A percentile compares a stretch with the other conserved stretches of the same genome.
Evolutionary conservation across 768 basidiomycete species (phyloP).

Genomic region (Sarcodon sp.): DNA sequence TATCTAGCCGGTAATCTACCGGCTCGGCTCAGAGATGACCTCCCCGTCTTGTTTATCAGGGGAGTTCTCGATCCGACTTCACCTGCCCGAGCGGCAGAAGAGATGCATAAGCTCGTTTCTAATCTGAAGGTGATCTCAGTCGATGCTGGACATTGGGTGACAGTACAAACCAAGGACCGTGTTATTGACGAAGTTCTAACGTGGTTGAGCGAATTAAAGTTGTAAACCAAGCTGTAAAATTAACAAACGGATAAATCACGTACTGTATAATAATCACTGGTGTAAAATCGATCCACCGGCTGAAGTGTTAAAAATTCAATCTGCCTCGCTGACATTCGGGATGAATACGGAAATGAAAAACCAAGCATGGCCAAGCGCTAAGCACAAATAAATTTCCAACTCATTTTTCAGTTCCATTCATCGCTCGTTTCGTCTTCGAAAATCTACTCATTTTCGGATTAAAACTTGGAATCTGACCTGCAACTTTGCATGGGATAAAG

Average conservation of each 20-base stretch:
- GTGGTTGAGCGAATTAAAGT: conserved; percentile 1
- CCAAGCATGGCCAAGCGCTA: no score
- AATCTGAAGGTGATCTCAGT: conserved; percentile 36
- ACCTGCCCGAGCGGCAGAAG: conserved; percentile 24
- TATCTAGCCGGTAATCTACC: conserved; percentile 29
- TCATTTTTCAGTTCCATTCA: no score
- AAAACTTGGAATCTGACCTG: no score
- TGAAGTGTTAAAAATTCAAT: no score
- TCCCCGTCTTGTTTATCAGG: conserved; percentile 50
- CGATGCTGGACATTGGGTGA: conserved; percentile 56
- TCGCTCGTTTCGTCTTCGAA: no score
- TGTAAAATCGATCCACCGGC: no score
- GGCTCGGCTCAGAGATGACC: conserved; percentile 25
- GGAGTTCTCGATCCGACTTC: conserved; percentile 43
- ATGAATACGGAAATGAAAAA: no score
- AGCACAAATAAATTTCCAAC: no score
- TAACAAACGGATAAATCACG: no score
- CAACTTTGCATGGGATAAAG: conserved; percentile 5
- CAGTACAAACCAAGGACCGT: conserved; percentile 46
- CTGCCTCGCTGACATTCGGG: no score
- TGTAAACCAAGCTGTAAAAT: background rate
- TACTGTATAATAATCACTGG: no score
- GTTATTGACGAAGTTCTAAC: conserved; percentile 24
- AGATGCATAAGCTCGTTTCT: conserved; percentile 35
- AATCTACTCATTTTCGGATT: no score